Percentiles rank a stretch among this genome's conserved stretches.
Evolutionary conservation across 352 stramenopile genomes (phyloP).

Genomic region (Phytophthora ramorum): DNA sequence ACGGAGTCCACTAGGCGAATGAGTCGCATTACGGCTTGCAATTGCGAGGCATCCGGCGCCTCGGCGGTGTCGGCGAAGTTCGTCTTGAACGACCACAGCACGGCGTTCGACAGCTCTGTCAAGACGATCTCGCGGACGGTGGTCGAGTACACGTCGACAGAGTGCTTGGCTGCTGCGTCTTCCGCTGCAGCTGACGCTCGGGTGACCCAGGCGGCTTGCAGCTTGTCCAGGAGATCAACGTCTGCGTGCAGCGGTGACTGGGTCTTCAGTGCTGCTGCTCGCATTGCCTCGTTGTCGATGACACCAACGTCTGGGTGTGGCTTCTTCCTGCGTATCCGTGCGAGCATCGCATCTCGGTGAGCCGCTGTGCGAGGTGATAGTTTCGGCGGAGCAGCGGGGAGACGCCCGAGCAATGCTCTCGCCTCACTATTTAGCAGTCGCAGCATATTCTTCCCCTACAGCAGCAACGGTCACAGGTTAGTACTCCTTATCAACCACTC

Average conservation of each 20-base stretch:
- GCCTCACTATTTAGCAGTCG: slow-evolving; percentile 46
- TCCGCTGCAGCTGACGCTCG: not conserved
- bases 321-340: slow-evolving; percentile 41
- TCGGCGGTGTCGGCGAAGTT: slow-evolving; percentile 47
- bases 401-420: slow-evolving; percentile 31
- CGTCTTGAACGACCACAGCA: slow-evolving; percentile 61
- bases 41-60: slow-evolving; percentile 29
- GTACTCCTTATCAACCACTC: not conserved
- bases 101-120: slow-evolving; percentile 59
- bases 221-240: slow-evolving; percentile 28
- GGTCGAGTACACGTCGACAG: slow-evolving; percentile 32
- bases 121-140: slow-evolving; percentile 52
- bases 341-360: slow-evolving; percentile 55
- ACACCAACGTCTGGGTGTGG: slow-evolving; percentile 5
- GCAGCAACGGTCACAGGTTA: not conserved
- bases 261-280: not conserved
- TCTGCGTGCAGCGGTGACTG: slow-evolving; percentile 11
- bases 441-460: slow-evolving; percentile 54
- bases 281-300: slow-evolving; percentile 24
- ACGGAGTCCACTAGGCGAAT: slow-evolving; percentile 60
- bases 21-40: slow-evolving; percentile 50
- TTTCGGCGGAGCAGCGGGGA: slow-evolving; percentile 35
- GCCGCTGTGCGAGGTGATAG: slow-evolving; percentile 29
- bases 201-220: slow-evolving; percentile 26
- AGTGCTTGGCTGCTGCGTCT: not conserved